Evolutionary conservation across 1,284 basidiomycete genomes (phyloP), one percentile per base, ranked within the genome.

Genomic region (Tylopilus sp.): DNA sequence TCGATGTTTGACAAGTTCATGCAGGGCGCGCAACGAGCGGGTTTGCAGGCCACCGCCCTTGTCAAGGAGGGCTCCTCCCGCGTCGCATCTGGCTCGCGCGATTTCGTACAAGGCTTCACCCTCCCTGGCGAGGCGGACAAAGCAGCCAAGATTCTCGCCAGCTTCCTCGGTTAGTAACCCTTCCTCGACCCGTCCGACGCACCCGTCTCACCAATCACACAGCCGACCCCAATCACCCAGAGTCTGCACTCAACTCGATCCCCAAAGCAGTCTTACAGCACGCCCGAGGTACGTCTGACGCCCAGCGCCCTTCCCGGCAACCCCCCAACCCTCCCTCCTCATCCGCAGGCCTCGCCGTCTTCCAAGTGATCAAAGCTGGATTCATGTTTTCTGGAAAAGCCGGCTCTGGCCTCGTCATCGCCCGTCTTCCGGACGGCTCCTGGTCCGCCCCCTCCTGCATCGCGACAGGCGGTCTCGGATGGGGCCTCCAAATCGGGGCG

Each of bases 381-480:
- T 97, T 97, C 73, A 84, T 97, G 49, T 97, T 97, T 77, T 94
- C 91, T 9, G 96, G 93, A 44, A 96, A 95, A 71, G 93, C 92
- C 1, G 96, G 96, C 31, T 93, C 90, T 0, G 96, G 96, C 9
- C 72, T 99, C 51, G 94, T 99, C 65, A 89, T 97, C 60, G 92
- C 96, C 10, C 85, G 97, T 15, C 81, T 98, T 31, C 89, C 91
- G 4, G 95, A 98, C 64, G 97, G 96, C 53, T 94, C 90, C 18
- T 98, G 96, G 96, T 94, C 90, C 41, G 95, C 95, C 1, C 96
- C 96, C 0, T 93, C 89, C 37, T 97, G 95, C 71, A 97, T 99
- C 66, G 95, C 92, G n/a, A 98, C 95, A 0, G 95, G 92, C 21
- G 92, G 93, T 49, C 78, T 97, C 6, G 96, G 96, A 34, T 95